Evolutionary conservation across 2,329 filamentous ascomycete species (phyloP), one percentile per base, ranked within the genome.

Genomic region (Talaromyces albobiverticillius): DNA sequence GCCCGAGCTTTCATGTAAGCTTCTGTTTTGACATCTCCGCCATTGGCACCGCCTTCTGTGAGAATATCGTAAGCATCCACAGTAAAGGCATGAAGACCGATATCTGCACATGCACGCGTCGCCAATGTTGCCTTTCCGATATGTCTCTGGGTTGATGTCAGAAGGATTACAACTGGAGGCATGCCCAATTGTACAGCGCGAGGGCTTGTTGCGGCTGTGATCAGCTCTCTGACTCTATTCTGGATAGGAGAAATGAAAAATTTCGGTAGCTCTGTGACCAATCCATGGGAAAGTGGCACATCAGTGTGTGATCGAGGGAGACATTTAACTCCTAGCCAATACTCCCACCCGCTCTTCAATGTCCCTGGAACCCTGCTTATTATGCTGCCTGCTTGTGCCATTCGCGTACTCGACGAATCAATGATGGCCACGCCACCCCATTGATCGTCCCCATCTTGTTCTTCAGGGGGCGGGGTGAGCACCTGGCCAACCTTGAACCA

Each of bases 51-150:
- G 13, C 90, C 90, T 68, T 97, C 93, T n/a, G 90, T 93, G 4
- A 96, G 78, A 40, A 99, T 90, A 63, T 99, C 94, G 64, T 95
- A 96, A 0, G 90, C 89, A 68, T 97, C 91, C 50, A 99, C 89
- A 0, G 83, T 74, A 67, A 96, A 97, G 0, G 86, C 88, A 68
- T 99, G 94, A 14, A 97, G 78, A 3, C 94, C 94, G 58, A 96
- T 87, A 64, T 96, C 93, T 2, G 88, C 82, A 68, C 91, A 95
- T 4, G 92, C 91, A 41, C 84, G 82, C 1, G 78, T 80, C 0
- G 90, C 90, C 20, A 91, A 75, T 2, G 86, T 88, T n/a, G 89
- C 80, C 70, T 99, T 99, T 47, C 94, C 94, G 61, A 97, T 95
- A 57, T 90, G 89, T 42, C 94, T 85, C 71, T 99, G 94, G 2